Percentiles rank a stretch among this genome's conserved stretches.
phyloP scores from a whole-genome alignment of 306 rosid genomes.

The Quercus variabilis region DNA sequence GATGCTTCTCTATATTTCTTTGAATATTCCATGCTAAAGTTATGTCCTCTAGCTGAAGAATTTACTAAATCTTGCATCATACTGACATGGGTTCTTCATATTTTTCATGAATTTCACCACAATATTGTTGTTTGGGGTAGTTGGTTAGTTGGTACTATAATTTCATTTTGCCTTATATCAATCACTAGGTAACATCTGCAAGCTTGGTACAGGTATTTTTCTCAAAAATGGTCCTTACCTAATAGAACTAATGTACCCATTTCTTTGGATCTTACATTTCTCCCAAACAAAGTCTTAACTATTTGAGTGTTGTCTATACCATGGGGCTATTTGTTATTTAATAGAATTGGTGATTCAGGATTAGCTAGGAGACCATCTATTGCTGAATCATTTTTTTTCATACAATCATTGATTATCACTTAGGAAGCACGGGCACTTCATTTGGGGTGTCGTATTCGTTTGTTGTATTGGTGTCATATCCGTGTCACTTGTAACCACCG shows the following conservation, averaged over 20 bases:
- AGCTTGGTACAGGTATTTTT: neutral
- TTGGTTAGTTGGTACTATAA: constrained; percentile 43
- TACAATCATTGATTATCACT: too few species aligned
- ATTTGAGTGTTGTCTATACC: constrained; percentile 8
- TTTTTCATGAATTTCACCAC: constrained; percentile 73
- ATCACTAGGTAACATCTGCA: constrained; percentile 51
- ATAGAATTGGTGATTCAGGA: constrained; percentile 50
- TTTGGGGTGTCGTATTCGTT: too few species aligned
- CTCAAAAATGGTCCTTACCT: too few species aligned
- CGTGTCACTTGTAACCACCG: too few species aligned
- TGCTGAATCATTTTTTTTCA: too few species aligned
- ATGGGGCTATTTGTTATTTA: constrained; percentile 60
- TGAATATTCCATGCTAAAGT: neutral
- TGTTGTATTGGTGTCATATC: too few species aligned
- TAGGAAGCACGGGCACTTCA: too few species aligned
- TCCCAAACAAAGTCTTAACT: neutral
- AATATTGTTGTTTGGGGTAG: constrained; percentile 57
- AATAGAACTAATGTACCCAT: too few species aligned
- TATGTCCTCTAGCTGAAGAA: neutral
- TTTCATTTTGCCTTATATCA: constrained; percentile 64
- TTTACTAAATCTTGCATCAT: neutral
- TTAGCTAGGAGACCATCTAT: constrained; percentile 40
- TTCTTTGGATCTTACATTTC: too few species aligned
- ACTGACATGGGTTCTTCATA: neutral
- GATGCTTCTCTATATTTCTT: neutral